Base-by-base conservation (phyloP, 129 eudicot species). In the Arctium minus region DNA sequence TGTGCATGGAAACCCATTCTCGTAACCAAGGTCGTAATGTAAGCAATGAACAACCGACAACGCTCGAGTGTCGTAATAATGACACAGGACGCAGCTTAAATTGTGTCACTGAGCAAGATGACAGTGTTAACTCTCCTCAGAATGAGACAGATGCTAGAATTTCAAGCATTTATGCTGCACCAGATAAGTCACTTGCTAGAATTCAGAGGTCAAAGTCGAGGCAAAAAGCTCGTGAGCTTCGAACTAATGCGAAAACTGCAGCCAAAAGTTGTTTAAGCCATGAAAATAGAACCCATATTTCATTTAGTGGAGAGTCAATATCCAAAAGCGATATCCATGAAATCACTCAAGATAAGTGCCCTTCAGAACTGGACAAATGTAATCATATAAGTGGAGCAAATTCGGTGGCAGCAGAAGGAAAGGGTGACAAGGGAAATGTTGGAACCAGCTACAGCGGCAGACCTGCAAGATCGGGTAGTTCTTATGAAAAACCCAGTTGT, bases 181-280 rank as follows among this genome's bases (percentile, higher is more conserved):
- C 90, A 60, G 93, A 91, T 79, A 84, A 31, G 82, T 95, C 97
- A 32, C 88, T 91, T 73, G 94, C 94, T 73, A 88, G 91, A 87
- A 84, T 93, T 22, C 97, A 93, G 78, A 91, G 97, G 85, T 95
- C 99, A 74, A 95, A 77, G 85, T 89, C 99, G 9, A 88, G 99
- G 78, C 99, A 95, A 90, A 93, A 85, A 88, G 99, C 99, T 84
- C 85, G 87, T 48, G 90, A 91, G 90, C 94, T 87, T 37, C 97
- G 97, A n/a, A 88, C 78, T 70, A 87, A 86, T 87, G 92, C 86
- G 77, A 92, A 88, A 80, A 73, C 89, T 40, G 17, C 85, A 32
- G 81, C 80, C 71, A 91, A 87, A 87, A 87, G 87, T 18, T 53
- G 89, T 62, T 81, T 73, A 56, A 74, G 85, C 73, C 48, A 78